These are phyloP conservation scores for Aspergillus diversus DNA, from an alignment of 495 filamentous ascomycete species.

Conservation along the genomic window DNA sequence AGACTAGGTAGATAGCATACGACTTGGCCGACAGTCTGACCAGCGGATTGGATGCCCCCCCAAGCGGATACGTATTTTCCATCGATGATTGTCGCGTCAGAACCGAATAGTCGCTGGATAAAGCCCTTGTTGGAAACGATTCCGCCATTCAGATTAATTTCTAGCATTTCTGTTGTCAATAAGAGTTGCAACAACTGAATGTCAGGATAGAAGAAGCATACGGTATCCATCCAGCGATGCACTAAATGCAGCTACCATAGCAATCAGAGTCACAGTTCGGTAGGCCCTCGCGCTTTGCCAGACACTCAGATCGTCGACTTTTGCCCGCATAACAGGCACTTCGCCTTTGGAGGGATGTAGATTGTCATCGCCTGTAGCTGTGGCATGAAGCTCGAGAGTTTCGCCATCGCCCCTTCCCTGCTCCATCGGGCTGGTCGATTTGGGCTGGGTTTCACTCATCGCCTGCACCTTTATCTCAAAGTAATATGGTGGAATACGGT, in stretches of 20 bases:
- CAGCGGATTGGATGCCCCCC: conserved; percentile 45
- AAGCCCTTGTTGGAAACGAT: conserved; percentile 47
- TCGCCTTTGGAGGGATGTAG: background rate
- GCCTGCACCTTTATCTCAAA: too few species aligned
- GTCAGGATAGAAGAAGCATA: conserved; percentile 6
- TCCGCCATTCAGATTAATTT: conserved; percentile 46
- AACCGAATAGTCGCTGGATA: conserved; percentile 36
- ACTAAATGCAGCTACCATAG: conserved; percentile 37
- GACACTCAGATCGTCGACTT: conserved; percentile 9
- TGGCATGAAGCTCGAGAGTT: background rate
- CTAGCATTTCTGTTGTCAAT: conserved; percentile 23
- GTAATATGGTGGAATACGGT: too few species aligned
- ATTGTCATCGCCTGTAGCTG: background rate
- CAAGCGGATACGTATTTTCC: conserved; percentile 44
- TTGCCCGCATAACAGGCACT: conserved; percentile 13
- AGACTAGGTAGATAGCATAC: conserved; percentile 8
- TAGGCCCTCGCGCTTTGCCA: conserved; percentile 11
- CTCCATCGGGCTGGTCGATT: background rate
- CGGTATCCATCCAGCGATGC: conserved; percentile 47
- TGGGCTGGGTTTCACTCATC: too few species aligned
- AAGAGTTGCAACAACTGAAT: background rate
- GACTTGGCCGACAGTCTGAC: conserved; percentile 40
- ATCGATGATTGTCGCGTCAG: conserved; percentile 36
- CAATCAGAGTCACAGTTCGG: conserved; percentile 11
- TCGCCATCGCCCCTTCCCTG: conserved; percentile 8